Conservation (phyloP, 2,329 filamentous ascomycete genomes). For the Didymella sp. region DNA sequence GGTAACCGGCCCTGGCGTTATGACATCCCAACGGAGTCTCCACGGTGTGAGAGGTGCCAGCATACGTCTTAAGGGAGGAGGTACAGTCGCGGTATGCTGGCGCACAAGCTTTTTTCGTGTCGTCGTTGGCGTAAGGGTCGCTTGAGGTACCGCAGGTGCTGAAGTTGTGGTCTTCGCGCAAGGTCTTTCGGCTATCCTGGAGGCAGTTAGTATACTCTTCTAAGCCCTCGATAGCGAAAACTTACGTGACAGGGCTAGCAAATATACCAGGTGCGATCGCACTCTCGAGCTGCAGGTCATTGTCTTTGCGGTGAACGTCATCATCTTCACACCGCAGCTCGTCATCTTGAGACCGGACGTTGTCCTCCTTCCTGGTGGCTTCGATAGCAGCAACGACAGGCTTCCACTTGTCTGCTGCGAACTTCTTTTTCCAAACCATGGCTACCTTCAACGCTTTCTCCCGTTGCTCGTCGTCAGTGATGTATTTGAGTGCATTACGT, state of each 20-base stretch:
- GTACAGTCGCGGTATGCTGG: background rate
- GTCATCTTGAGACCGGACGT: conserved; percentile 1
- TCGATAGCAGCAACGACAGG: conserved; percentile 15
- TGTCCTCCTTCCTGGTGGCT: conserved; percentile 1
- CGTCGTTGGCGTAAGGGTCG: background rate
- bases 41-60: conserved; percentile 17
- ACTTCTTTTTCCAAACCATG: conserved; percentile 22
- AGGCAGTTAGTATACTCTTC: too few species aligned
- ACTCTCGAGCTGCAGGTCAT: background rate
- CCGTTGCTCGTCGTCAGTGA: conserved; percentile 17
- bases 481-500: conserved; percentile 23
- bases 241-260: too few species aligned
- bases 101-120: background rate
- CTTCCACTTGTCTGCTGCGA: conserved; percentile 20
- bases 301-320: background rate
- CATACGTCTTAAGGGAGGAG: background rate
- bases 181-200: background rate
- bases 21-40: conserved; percentile 25
- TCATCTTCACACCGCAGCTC: background rate
- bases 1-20: conserved; percentile 18
- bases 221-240: too few species aligned
- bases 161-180: conserved; percentile 4
- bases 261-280: background rate
- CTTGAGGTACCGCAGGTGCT: conserved; percentile 4
- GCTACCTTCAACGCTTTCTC: conserved; percentile 16